These are phyloP conservation scores for Alternaria arbusti DNA, from an alignment of 2,329 filamentous ascomycete genomes.

Conservation along the genomic window DNA sequence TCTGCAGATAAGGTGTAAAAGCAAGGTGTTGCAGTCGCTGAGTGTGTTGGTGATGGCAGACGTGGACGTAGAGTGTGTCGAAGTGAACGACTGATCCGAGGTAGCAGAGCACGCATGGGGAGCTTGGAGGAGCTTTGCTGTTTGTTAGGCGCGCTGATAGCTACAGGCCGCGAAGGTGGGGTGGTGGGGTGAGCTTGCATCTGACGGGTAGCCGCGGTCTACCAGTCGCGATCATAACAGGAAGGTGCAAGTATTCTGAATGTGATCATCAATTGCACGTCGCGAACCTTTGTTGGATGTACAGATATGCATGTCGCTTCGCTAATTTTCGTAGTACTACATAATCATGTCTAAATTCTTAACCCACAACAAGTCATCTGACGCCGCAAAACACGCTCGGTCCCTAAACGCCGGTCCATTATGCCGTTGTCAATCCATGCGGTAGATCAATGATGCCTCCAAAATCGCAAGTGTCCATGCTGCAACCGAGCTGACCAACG, in stretches of 20 bases:
- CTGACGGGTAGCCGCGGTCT: conserved; percentile 33
- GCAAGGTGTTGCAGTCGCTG: background rate
- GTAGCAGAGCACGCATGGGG: conserved; percentile 15
- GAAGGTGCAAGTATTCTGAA: conserved; percentile 18
- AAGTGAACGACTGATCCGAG: conserved; percentile 10
- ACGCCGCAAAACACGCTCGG: conserved; percentile 1
- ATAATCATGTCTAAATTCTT: conserved; percentile 10
- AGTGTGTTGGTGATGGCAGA: background rate
- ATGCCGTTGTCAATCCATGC: background rate
- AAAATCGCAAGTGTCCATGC: background rate
- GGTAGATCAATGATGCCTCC: background rate
- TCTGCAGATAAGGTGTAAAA: conserved; percentile 8
- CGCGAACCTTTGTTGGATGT: background rate
- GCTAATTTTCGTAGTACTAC: conserved; percentile 9
- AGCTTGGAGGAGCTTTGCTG: conserved; percentile 20
- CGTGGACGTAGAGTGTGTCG: conserved; percentile 4
- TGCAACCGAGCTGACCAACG: background rate
- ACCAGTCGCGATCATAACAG: conserved; percentile 18
- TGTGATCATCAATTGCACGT: background rate
- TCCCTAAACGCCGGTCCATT: conserved; percentile 14
- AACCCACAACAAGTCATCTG: background rate
- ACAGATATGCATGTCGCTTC: background rate
- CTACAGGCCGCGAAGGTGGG: conserved; percentile 26
- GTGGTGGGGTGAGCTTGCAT: conserved; percentile 29
- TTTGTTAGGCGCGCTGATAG: conserved; percentile 15